phyloP scores from a whole-genome alignment of 1,139 yeast genomes.

The Candida dubliniensis region DNA sequence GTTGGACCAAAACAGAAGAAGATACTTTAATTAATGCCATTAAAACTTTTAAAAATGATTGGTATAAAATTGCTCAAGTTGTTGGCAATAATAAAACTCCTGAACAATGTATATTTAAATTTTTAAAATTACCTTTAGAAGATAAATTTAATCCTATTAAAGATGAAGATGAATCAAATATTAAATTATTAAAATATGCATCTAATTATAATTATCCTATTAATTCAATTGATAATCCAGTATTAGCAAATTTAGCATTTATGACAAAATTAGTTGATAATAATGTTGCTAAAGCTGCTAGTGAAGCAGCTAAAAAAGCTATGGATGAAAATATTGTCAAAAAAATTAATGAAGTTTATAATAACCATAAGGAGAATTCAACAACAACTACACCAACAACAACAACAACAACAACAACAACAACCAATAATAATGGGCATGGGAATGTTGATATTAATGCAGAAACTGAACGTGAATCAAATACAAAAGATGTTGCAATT shows the following conservation, averaged over 20 bases:
- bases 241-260: constrained; percentile 84
- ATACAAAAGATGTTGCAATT: constrained; percentile 31
- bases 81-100: constrained; percentile 63
- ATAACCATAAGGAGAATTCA: too few species aligned
- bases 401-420: too few species aligned
- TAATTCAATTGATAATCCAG: constrained; percentile 86
- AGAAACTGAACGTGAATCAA: constrained; percentile 6
- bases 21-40: constrained; percentile 61
- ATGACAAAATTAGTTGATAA: constrained; percentile 85
- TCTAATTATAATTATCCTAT: constrained; percentile 82
- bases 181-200: constrained; percentile 70
- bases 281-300: constrained; percentile 82
- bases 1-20: constrained; percentile 68
- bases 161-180: constrained; percentile 45
- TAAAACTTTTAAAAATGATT: constrained; percentile 60
- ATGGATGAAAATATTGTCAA: constrained; percentile 50
- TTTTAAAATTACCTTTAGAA: constrained; percentile 79
- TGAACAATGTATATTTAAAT: constrained; percentile 78
- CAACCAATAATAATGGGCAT: constrained; percentile 23
- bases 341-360: constrained; percentile 31
- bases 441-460: constrained; percentile 50
- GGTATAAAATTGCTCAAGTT: constrained; percentile 73
- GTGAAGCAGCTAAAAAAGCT: constrained; percentile 59
- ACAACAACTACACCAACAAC: too few species aligned
- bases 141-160: constrained; percentile 60